Evolutionary conservation across 441 rosid genomes (phyloP), one percentile per base, ranked within the genome.

Genomic region (Isatis lusitanica): DNA sequence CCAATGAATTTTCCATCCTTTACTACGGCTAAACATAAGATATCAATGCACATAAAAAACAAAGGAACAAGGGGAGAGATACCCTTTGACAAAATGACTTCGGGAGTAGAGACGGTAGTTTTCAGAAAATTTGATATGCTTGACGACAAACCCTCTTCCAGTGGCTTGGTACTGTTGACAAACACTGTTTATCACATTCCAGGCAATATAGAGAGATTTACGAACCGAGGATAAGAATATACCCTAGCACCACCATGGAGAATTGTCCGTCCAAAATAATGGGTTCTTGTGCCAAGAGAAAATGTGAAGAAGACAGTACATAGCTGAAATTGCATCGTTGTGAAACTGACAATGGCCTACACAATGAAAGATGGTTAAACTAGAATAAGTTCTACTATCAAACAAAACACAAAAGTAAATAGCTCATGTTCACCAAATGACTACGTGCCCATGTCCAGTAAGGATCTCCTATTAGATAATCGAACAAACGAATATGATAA

Each of bases 171-270:
- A 93, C 98, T 96, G 88, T 79, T 66, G 63, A 72, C 63, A 67
- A 82, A 78, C 31, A 82, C 18, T 58, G 9, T 36, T 70, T 64
- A 75, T 48, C 58, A 67, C 44, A 65, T 78, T 61, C 59, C 63
- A 67, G 26, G 40, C 18, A 56, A 67, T 21, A 36, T 31, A 71
- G 46, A 62, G 57, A 13, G 40, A 63, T 44, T 44, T 35, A 44
- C 53, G 31, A 39, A 48, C 50, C 15, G 21, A 77, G 67, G 56
- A 58, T 70, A n/a, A 78, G 66, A 74, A 75, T 79, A 59, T 84
- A 93, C 99, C 86, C 96, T 84, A 51, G 98, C 99, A 71, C 99
- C 98, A 64, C 99, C 99, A 82, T 96, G 99, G 78, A 93, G 98
- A 74, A 96, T 86, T 53, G 99, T 90, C 71, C 97, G 90, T 62